These are phyloP conservation scores for Triticum aestivum DNA, from an alignment of 176 grass and related monocot species.

Conservation along the genomic window IWGSC_CS_RefSeq_v2.1 NC_057812.1:1985226-1985725, in stretches of 20 bases:
- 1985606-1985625: constrained; percentile 70
- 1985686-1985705: neutral
- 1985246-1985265: too few relatives aligned
- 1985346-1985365: constrained; percentile 64
- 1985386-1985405: constrained; percentile 23
- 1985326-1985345: constrained; percentile 59
- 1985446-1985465: neutral
- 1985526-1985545: neutral
- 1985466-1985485: neutral
- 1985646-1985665: constrained; percentile 60
- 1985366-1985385: constrained; percentile 52
- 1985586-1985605: constrained; percentile 73
- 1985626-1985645: constrained; percentile 60
- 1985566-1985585: constrained; percentile 74
- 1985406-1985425: too few relatives aligned
- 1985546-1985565: neutral
- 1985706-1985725: too few relatives aligned
- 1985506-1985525: too few relatives aligned
- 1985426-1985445: too few relatives aligned
- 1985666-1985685: neutral
- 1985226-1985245: too few relatives aligned
- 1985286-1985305: constrained; percentile 83
- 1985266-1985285: neutral
- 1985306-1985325: constrained; percentile 65
- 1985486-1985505: too few relatives aligned